These are phyloP conservation scores for Psilocybe cubensis DNA, from an alignment of 768 basidiomycete genomes.

Conservation along the genomic window DNA sequence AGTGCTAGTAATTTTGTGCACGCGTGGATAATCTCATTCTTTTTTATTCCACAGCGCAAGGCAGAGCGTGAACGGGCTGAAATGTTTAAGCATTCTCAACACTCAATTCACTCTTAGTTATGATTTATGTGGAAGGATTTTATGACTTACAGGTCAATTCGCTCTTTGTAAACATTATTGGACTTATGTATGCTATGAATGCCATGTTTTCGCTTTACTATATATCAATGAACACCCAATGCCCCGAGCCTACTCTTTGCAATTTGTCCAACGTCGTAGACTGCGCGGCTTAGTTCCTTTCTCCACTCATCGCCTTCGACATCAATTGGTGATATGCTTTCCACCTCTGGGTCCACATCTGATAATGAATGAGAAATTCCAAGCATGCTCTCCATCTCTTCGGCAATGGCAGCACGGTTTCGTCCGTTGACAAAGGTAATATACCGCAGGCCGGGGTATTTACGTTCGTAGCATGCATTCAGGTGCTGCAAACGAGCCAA, in stretches of 20 bases:
- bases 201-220: slow-evolving; percentile 2
- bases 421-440: slow-evolving; percentile 94
- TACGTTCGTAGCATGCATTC: slow-evolving; percentile 76
- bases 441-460: slow-evolving; percentile 78
- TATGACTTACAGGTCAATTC: slow-evolving; percentile 5
- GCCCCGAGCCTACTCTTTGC: slow-evolving; percentile 68
- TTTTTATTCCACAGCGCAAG: slow-evolving; percentile 23
- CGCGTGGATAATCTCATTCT: neutral
- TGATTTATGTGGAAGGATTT: neutral
- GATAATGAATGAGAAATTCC: slow-evolving; percentile 54
- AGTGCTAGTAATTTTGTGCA: too few relatives aligned
- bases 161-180: slow-evolving; percentile 11
- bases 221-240: slow-evolving; percentile 39
- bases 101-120: slow-evolving; percentile 16
- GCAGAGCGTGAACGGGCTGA: slow-evolving; percentile 34
- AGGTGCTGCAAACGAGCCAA: slow-evolving; percentile 73
- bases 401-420: slow-evolving; percentile 66
- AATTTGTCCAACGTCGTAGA: slow-evolving; percentile 75
- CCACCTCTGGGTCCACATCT: slow-evolving; percentile 42
- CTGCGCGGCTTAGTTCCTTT: slow-evolving; percentile 70
- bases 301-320: slow-evolving; percentile 55
- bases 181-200: slow-evolving; percentile 8
- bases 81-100: slow-evolving; percentile 15
- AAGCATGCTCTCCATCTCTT: slow-evolving; percentile 78
- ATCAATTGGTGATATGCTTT: slow-evolving; percentile 40